A percentile compares a stretch with the other conserved stretches of the same genome.
phyloP scores from a whole-genome alignment of 2,329 filamentous ascomycete species.

The Fusarium circinatum region DNA sequence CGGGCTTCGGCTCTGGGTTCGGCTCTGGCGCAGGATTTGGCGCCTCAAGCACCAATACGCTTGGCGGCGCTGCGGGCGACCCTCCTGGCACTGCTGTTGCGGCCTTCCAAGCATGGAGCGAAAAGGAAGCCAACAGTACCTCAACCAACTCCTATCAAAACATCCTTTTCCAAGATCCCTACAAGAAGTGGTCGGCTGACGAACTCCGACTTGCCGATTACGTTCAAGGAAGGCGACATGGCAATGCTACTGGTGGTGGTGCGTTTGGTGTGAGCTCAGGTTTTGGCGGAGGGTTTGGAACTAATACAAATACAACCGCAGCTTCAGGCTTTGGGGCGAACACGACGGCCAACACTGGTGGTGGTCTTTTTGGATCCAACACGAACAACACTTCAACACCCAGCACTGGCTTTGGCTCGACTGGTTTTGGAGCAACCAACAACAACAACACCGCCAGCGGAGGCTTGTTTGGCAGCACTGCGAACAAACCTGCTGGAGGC shows the following conservation, averaged over 20 bases:
- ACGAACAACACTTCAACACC: constrained; percentile 44
- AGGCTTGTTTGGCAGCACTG: constrained; percentile 46
- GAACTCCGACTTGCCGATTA: constrained; percentile 89
- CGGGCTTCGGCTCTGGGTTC: constrained; percentile 54
- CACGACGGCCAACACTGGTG: constrained; percentile 48
- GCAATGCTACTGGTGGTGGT: constrained; percentile 84
- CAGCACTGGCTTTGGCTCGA: constrained; percentile 38
- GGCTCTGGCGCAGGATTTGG: constrained; percentile 57
- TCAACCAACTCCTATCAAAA: constrained; percentile 77
- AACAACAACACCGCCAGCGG: constrained; percentile 46
- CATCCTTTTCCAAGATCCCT: constrained; percentile 80
- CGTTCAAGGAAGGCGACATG: constrained; percentile 82
- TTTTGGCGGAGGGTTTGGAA: constrained; percentile 64
- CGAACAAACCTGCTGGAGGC: constrained; percentile 45
- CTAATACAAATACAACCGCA: constrained; percentile 44
- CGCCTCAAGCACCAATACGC: constrained; percentile 58
- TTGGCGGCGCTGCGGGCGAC: constrained; percentile 62
- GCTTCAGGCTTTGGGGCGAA: constrained; percentile 59
- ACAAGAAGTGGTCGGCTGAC: constrained; percentile 91
- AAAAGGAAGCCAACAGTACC: constrained; percentile 75
- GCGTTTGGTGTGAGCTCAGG: constrained; percentile 76
- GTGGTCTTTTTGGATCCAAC: constrained; percentile 52
- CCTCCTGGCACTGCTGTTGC: constrained; percentile 75
- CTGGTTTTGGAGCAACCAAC: constrained; percentile 55
- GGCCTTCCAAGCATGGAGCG: constrained; percentile 74